Percentiles rank a stretch among this genome's conserved stretches.
Evolutionary conservation across 805 yeast genomes (phyloP).

Genomic region (Candida maesae): DNA sequence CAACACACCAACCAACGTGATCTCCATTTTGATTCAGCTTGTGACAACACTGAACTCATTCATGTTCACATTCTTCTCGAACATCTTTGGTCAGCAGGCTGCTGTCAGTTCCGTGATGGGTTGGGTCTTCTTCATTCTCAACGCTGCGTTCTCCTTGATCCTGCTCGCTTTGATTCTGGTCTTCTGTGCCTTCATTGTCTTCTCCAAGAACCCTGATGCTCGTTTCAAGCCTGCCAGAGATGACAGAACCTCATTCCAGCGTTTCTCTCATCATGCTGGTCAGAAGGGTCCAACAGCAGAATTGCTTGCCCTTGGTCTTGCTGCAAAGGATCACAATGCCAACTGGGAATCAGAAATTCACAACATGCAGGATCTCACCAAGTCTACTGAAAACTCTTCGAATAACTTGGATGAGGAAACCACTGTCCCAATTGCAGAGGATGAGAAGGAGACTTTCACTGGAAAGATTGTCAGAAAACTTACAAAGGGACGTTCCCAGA

Average conservation of each 20-base stretch:
- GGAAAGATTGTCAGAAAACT: conserved; percentile 41
- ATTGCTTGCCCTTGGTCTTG: conserved; percentile 68
- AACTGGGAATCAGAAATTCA: conserved; percentile 64
- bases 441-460: conserved; percentile 36
- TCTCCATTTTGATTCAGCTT: conserved; percentile 67
- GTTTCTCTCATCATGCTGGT: conserved; percentile 29
- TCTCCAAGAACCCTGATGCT: conserved; percentile 84
- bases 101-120: conserved; percentile 86
- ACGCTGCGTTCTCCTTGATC: conserved; percentile 82
- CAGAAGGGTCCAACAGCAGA: conserved; percentile 40
- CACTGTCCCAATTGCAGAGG: conserved; percentile 31
- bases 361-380: conserved; percentile 16
- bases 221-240: conserved; percentile 86
- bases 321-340: conserved; percentile 77
- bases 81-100: conserved; percentile 75
- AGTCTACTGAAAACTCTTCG: conserved; percentile 15
- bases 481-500: conserved; percentile 30
- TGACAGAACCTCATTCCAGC: conserved; percentile 88
- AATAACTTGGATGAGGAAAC: conserved; percentile 25
- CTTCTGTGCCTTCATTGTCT: conserved; percentile 55
- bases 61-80: conserved; percentile 81
- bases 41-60: conserved; percentile 78
- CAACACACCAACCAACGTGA: conserved; percentile 76
- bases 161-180: conserved; percentile 68
- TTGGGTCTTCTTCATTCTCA: conserved; percentile 81